A percentile compares a stretch with the other conserved stretches of the same genome.
Conservation (phyloP, 257 asterid species). For the Petunia axillaris region DNA sequence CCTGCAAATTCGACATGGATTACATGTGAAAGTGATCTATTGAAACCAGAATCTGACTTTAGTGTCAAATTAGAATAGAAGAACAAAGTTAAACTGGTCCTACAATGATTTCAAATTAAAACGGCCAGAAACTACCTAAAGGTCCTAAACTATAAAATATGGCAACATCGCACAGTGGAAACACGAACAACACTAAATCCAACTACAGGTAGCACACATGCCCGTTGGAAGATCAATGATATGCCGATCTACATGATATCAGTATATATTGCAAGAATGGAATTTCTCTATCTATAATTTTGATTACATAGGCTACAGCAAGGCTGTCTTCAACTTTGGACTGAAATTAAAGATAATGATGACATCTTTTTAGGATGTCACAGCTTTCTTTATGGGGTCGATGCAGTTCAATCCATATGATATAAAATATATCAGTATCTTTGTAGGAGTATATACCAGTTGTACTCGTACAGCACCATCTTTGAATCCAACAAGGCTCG, state of each 20-base stretch:
- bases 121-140: background rate
- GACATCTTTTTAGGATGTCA: background rate
- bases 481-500: no score
- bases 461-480: no score
- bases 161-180: conserved; percentile 11
- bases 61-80: background rate
- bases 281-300: conserved; percentile 18
- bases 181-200: conserved; percentile 13
- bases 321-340: background rate
- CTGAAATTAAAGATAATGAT: background rate
- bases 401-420: background rate
- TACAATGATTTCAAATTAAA: conserved; percentile 6
- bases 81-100: background rate
- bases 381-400: background rate
- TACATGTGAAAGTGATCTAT: conserved; percentile 23
- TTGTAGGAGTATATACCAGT: no score
- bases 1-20: conserved; percentile 53
- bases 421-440: background rate
- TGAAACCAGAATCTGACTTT: conserved; percentile 23
- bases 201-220: background rate
- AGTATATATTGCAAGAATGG: conserved; percentile 12
- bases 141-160: background rate
- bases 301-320: background rate
- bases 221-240: background rate
- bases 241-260: background rate